phyloP scores from a whole-genome alignment of 495 filamentous ascomycete genomes.

The Penicillium mononematosum region DNA sequence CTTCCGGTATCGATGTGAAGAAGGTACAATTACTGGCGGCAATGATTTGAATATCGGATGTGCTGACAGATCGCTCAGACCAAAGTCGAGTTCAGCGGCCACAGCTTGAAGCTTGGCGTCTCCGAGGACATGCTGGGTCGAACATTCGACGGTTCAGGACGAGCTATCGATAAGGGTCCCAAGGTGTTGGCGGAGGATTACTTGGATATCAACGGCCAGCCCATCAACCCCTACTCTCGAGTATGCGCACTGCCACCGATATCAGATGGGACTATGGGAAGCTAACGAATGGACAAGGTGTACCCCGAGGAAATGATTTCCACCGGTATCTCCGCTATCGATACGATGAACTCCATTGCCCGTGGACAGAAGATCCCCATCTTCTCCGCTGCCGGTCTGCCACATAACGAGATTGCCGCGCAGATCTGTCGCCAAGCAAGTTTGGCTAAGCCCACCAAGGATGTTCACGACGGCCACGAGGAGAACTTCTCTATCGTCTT shows the following conservation, averaged over 20 bases:
- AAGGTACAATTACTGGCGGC: slow-evolving; percentile 58
- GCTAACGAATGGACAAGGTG: slow-evolving; percentile 54
- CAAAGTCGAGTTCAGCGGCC: slow-evolving; percentile 93
- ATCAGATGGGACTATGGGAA: neutral
- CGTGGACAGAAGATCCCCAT: slow-evolving; percentile 99
- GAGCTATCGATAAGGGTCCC: slow-evolving; percentile 96
- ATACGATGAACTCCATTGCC: slow-evolving; percentile 99
- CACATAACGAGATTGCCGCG: slow-evolving; percentile 98
- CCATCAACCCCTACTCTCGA: slow-evolving; percentile 97
- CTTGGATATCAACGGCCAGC: slow-evolving; percentile 97
- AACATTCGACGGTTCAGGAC: slow-evolving; percentile 96
- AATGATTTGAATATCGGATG: neutral
- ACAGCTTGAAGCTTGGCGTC: slow-evolving; percentile 96
- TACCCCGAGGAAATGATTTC: slow-evolving; percentile 99
- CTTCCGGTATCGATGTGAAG: slow-evolving; percentile 95
- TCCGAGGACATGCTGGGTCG: slow-evolving; percentile 99
- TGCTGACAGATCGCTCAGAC: slow-evolving; percentile 55
- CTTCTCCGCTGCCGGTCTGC: slow-evolving; percentile 97
- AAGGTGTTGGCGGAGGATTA: slow-evolving; percentile 98
- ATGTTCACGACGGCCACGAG: slow-evolving; percentile 92
- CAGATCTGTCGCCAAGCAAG: slow-evolving; percentile 96
- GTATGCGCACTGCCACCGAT: slow-evolving; percentile 46
- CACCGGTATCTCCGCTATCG: slow-evolving; percentile 98
- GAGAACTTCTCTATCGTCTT: slow-evolving; percentile 99
- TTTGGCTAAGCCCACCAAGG: slow-evolving; percentile 89